Evolutionary conservation across 106 monocot species (phyloP), one percentile per base, ranked within the genome.

Genomic region (Hemerocallis citrina): DNA sequence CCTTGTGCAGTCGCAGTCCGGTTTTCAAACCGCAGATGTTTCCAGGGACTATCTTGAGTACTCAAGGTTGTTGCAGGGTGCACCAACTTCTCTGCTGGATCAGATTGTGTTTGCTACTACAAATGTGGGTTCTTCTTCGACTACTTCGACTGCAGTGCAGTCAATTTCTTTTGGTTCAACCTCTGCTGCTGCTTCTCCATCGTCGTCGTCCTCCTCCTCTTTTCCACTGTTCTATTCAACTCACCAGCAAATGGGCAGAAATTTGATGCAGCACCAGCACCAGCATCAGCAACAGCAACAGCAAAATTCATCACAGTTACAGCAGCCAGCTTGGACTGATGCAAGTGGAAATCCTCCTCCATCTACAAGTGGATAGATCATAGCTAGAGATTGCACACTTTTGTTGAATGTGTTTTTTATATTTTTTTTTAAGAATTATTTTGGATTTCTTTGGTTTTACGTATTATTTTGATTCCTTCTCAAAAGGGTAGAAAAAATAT

Each of bases 1-100:
- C 9, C 25, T 15, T 41, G 19, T 19, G 5, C 47, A 47, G 47
- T 1, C 54, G n/a, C 15, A 52, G 20, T n/a, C 1, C 3, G 40
- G 29, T 8, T 31, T 55, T 15, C 68, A 21, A 32, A 19, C 37
- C 10, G 25, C 25, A 29, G 43, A 25, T 38, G 52, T 30, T 6
- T 17, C 41, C 2, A 25, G 54, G 0, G 70, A 74, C n/a, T 79
- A 61, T 41, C 19, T 69, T 57, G 79, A 65, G 17, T 79, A 73
- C 68, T 60, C 73, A 10, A 58, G 73, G 68, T 25, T 69, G 28
- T 55, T 73, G 34, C 77, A 64, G 39, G 72, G 67, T 1, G 12
- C 67, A 5, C 66, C 71, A 4, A 23, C 33, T 0, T 16, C 42
- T 0, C 22, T 66, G 9, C 39, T 61, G 61, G 61, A 55, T 61